A percentile compares a stretch with the other conserved stretches of the same genome.
Evolutionary conservation across 768 basidiomycete genomes (phyloP).

Genomic region (Boletus tomentosulus): DNA sequence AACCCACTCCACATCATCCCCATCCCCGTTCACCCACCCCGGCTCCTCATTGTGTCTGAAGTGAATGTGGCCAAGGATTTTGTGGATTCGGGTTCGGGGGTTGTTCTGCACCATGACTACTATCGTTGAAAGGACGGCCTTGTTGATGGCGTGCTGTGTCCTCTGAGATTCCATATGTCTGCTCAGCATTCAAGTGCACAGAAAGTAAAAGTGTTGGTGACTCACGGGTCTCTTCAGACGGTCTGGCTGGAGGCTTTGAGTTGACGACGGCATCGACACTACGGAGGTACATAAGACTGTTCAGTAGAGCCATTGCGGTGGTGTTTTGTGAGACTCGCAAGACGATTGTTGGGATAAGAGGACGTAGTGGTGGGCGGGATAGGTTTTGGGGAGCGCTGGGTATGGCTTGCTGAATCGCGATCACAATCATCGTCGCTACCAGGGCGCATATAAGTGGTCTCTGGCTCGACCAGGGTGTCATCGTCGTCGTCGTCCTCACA

Average conservation of each 20-base stretch:
- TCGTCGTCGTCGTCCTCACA: constrained; percentile 46
- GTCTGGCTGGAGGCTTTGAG: constrained; percentile 34
- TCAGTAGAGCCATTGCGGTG: constrained; percentile 57
- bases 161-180: constrained; percentile 9
- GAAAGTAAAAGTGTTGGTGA: constrained; percentile 6
- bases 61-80: constrained; percentile 35
- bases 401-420: constrained; percentile 54
- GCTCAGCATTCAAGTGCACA: constrained; percentile 15
- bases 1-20: too few relatives aligned
- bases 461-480: constrained; percentile 43
- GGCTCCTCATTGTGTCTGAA: constrained; percentile 27
- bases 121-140: constrained; percentile 12
- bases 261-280: constrained; percentile 57
- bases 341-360: constrained; percentile 28
- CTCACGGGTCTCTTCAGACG: constrained; percentile 28
- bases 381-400: constrained; percentile 59
- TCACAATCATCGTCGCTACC: constrained; percentile 35
- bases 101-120: constrained; percentile 18
- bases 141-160: not conserved
- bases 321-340: constrained; percentile 42
- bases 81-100: constrained; percentile 14
- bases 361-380: constrained; percentile 30
- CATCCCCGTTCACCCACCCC: too few relatives aligned
- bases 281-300: constrained; percentile 54
- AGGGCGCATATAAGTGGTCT: constrained; percentile 31